A percentile compares a stretch with the other conserved stretches of the same genome.
Conservation (phyloP, 495 filamentous ascomycete species). For the Aspergillus avenaceus region DNA sequence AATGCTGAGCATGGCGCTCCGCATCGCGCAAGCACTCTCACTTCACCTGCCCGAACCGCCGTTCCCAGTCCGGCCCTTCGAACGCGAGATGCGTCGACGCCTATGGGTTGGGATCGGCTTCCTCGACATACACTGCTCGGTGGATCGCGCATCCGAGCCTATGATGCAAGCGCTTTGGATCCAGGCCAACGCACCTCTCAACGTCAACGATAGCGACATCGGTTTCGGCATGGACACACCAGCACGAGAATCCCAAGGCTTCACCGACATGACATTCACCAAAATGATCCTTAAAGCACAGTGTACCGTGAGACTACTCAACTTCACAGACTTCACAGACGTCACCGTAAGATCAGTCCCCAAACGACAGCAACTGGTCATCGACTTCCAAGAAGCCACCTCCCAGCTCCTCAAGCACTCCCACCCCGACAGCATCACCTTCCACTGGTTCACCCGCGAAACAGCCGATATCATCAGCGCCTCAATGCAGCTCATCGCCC, state of each 20-base stretch:
- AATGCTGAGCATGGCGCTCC: constrained; percentile 61
- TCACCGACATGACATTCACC: constrained; percentile 33
- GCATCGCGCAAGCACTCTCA: constrained; percentile 63
- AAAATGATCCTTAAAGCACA: constrained; percentile 23
- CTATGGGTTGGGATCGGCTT: constrained; percentile 33
- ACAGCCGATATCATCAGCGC: constrained; percentile 19
- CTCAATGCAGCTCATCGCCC: constrained; percentile 28
- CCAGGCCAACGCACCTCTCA: constrained; percentile 21
- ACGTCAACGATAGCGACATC: constrained; percentile 33
- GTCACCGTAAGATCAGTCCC: constrained; percentile 17
- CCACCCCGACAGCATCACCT: constrained; percentile 19
- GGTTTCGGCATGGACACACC: constrained; percentile 23
- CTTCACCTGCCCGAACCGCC: constrained; percentile 48
- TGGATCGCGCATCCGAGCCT: constrained; percentile 34
- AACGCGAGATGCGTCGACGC: constrained; percentile 33
- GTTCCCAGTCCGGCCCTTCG: constrained; percentile 28
- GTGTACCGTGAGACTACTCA: constrained; percentile 22
- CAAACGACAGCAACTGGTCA: constrained; percentile 25
- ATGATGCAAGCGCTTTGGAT: constrained; percentile 36
- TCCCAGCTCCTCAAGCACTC: constrained; percentile 19
- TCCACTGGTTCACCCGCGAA: constrained; percentile 26
- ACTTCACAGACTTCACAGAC: constrained; percentile 26
- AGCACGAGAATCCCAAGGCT: constrained; percentile 13
- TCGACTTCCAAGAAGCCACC: constrained; percentile 23
- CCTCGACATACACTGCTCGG: constrained; percentile 31